Conservation (phyloP, 2,329 filamentous ascomycete species). For the Thelonectria olida region DNA sequence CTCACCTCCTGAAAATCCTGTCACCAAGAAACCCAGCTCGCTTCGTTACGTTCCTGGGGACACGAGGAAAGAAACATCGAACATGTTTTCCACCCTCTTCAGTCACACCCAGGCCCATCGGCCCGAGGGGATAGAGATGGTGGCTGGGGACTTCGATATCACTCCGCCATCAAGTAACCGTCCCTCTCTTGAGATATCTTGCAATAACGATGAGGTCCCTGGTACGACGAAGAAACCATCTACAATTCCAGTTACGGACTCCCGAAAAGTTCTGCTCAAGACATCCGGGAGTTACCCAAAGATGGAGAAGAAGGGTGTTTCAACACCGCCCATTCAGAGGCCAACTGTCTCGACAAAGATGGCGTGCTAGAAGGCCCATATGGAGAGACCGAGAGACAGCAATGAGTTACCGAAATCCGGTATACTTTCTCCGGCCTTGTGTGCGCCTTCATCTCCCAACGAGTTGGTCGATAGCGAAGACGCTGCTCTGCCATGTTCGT, state of each 20-base stretch:
- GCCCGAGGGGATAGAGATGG: conserved; percentile 29
- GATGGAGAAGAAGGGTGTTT: conserved; percentile 32
- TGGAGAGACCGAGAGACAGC: too few species aligned
- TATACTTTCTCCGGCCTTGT: too few species aligned
- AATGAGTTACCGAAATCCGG: too few species aligned
- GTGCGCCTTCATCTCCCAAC: too few species aligned
- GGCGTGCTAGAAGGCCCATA: too few species aligned
- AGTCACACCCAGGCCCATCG: conserved; percentile 33
- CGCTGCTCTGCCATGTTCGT: too few species aligned
- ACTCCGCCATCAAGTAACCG: conserved; percentile 46
- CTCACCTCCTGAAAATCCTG: conserved; percentile 1
- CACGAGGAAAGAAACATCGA: neutral
- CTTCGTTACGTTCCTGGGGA: neutral
- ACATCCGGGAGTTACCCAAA: conserved; percentile 24
- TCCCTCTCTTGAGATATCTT: conserved; percentile 37
- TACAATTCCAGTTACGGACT: conserved; percentile 6
- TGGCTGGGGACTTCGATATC: conserved; percentile 42
- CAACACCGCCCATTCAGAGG: conserved; percentile 22
- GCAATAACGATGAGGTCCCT: conserved; percentile 18
- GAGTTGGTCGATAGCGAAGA: too few species aligned
- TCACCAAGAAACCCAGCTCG: neutral
- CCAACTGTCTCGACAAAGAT: too few species aligned
- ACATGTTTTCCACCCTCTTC: conserved; percentile 38
- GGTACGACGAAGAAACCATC: conserved; percentile 7
- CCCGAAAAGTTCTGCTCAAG: conserved; percentile 39